A percentile compares a stretch with the other conserved stretches of the same genome.
phyloP scores from a whole-genome alignment of 441 rosid genomes.

The Populus tomentosa region DNA sequence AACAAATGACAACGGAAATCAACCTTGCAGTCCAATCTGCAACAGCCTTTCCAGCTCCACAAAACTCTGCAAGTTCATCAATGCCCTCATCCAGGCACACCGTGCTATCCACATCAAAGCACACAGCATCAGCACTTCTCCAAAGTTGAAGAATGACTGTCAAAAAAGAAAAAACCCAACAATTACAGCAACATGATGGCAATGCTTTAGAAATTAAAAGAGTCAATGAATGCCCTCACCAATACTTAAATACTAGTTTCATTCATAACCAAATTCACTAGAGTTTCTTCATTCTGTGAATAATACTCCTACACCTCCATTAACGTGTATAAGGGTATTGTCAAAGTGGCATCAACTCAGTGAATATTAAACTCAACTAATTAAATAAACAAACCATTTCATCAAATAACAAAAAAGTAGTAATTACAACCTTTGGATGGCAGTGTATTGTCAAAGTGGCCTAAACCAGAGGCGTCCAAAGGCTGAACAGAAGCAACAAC shows the following conservation, averaged over 20 bases:
- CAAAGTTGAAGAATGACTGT: conserved; percentile 75
- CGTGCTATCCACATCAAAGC: conserved; percentile 99
- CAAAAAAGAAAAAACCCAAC: conserved; percentile 17
- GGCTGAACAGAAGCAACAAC: conserved; percentile 55
- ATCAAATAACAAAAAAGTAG: background rate
- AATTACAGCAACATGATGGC: conserved; percentile 15
- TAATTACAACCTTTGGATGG: conserved; percentile 62
- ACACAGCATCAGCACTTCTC: conserved; percentile 77
- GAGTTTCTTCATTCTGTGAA: background rate
- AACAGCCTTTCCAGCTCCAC: conserved; percentile 98
- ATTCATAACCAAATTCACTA: background rate
- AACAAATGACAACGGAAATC: conserved; percentile 11
- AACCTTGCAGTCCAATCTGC: conserved; percentile 99
- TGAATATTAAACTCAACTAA: background rate
- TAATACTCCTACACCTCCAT: background rate
- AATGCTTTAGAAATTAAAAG: background rate
- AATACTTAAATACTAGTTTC: background rate
- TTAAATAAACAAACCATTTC: background rate
- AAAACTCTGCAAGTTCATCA: conserved; percentile 95
- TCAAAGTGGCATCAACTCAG: background rate
- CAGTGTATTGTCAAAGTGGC: conserved; percentile 34
- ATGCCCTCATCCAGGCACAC: conserved; percentile 96
- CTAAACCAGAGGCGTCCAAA: conserved; percentile 33
- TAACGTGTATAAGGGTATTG: background rate
- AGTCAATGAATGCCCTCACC: background rate